phyloP scores from a whole-genome alignment of 192 early-diverging fungal species.

The Thamnidium elegans region DNA sequence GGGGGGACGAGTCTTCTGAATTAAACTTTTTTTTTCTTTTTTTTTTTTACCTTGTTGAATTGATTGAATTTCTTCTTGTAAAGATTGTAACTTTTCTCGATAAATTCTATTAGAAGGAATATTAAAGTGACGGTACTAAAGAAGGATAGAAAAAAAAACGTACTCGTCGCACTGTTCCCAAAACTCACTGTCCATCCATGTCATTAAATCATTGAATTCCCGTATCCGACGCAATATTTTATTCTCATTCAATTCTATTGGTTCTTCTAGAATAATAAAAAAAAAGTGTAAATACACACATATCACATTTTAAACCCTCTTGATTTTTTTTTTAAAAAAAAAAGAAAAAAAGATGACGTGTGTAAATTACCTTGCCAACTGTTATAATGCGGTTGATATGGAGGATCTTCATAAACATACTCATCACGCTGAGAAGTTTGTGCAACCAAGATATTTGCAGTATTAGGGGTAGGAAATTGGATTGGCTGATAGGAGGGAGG shows the following conservation, averaged over 20 bases:
- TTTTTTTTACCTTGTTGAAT: conserved; percentile 33
- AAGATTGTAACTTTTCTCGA: conserved; percentile 25
- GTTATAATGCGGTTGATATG: neutral
- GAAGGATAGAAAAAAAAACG: neutral
- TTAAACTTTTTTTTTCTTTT: conserved; percentile 1
- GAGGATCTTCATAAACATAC: neutral
- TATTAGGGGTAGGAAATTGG: neutral
- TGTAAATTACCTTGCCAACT: conserved; percentile 18
- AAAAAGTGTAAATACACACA: neutral
- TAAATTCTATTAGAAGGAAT: conserved; percentile 29
- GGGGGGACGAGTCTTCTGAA: neutral
- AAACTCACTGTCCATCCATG: conserved; percentile 34
- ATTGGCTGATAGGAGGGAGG: neutral
- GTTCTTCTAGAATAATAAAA: conserved; percentile 16
- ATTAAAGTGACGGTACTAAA: neutral
- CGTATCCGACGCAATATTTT: conserved; percentile 24
- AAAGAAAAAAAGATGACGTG: too few relatives aligned
- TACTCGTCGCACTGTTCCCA: conserved; percentile 32
- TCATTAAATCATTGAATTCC: conserved; percentile 34
- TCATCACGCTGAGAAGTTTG: conserved; percentile 3
- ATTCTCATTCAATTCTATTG: conserved; percentile 14
- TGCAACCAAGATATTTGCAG: neutral
- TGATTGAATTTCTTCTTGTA: conserved; percentile 34
- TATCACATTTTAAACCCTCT: too few relatives aligned
- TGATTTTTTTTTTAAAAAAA: too few relatives aligned